A percentile compares a stretch with the other conserved stretches of the same genome.
Evolutionary conservation across 1,284 basidiomycete species (phyloP).

Genomic region (Anthracocystis panici-leucophaei): DNA sequence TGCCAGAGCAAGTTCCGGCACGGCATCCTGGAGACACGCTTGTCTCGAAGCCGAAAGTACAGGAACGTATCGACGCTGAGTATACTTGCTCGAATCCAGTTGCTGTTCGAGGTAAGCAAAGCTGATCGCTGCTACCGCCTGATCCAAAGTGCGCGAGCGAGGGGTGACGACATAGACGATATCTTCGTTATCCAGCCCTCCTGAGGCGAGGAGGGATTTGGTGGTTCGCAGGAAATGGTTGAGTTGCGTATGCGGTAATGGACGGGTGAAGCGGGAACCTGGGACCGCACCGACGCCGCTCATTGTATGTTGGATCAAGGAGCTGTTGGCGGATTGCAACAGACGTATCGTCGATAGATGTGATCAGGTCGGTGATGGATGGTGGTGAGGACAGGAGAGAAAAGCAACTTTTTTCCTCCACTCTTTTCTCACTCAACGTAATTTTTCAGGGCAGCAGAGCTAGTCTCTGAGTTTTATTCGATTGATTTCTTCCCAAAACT

Average conservation of each 20-base stretch:
- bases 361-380: not conserved
- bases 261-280: conserved; percentile 23
- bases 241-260: conserved; percentile 45
- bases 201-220: conserved; percentile 42
- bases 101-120: conserved; percentile 40
- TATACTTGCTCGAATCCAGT: conserved; percentile 11
- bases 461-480: conserved; percentile 1
- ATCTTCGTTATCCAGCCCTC: conserved; percentile 46
- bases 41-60: conserved; percentile 23
- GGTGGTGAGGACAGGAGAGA: not conserved
- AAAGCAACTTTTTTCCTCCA: conserved; percentile 9
- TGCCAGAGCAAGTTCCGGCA: conserved; percentile 34
- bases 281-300: conserved; percentile 36
- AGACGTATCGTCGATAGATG: not conserved
- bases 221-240: conserved; percentile 46
- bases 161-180: conserved; percentile 45
- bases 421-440: not conserved
- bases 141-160: conserved; percentile 28
- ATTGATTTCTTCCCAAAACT: not conserved
- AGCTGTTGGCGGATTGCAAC: not conserved
- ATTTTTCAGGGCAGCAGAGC: conserved; percentile 1
- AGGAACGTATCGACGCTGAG: conserved; percentile 45
- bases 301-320: conserved; percentile 8
- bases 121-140: conserved; percentile 29
- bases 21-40: not conserved